Evolutionary conservation across 2,329 filamentous ascomycete species (phyloP), one percentile per base, ranked within the genome.

Genomic region (Aureobasidium subglaciale): DNA sequence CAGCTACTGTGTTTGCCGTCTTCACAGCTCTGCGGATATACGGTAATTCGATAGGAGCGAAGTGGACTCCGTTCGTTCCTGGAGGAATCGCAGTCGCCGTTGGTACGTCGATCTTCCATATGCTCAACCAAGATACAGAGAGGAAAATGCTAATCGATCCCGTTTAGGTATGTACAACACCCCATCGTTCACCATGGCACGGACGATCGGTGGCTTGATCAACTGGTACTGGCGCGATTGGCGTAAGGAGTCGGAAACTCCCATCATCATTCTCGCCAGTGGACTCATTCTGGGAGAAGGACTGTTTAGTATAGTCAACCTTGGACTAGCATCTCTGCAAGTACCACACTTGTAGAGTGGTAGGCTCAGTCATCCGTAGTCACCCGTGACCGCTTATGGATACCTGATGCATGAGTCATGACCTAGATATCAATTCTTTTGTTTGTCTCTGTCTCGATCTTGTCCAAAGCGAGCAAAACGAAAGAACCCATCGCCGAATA

Each of bases 71-170:
- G 2, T 88, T 83, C 67, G 77, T 99, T 11, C 93, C 93, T 0
- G 92, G 93, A 6, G 93, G 93, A 0, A 96, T 99, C 64, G 92
- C 93, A 2, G 92, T 99, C 18, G 93, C 93, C 35, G 90, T 96
- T 64, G 91, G 86, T 86, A 71, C 69, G 80, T 74, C 18, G 38
- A 43, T 38, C 18, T 24, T n/a, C 13, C 15, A 4, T 22, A 15
- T 15, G 1, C 9, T 22, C 29, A 18, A 37, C n/a, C 27, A 25
- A 34, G 7, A 20, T 27, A 15, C 18, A 6, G 11, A 4, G 8
- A 35, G 30, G 16, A 48, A 25, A 48, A 5, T 24, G 27, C 38
- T 18, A 38, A 10, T 1, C 5, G 32, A 37, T 35, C 15, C 16
- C 63, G 11, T 43, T 27, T 16, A 86, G 87, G 93, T 46, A 99